Evolutionary conservation across 2,329 filamentous ascomycete species (phyloP).

Genomic region (Penicillium sp.): DNA sequence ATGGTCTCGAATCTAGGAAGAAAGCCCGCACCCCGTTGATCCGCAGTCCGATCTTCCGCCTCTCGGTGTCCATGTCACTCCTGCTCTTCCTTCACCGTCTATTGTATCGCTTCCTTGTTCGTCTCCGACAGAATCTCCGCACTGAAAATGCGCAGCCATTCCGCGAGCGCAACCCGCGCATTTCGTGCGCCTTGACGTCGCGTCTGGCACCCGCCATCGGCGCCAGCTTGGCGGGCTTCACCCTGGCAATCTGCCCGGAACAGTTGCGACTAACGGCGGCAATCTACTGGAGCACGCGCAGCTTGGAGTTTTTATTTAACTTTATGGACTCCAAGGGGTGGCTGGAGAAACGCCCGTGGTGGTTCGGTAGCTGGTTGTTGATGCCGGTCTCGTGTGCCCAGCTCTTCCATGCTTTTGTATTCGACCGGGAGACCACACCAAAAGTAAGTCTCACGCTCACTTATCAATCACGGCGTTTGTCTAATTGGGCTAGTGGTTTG

Average conservation of each 20-base stretch:
- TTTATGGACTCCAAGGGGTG: conserved; percentile 67
- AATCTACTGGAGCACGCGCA: conserved; percentile 73
- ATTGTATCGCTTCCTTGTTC: conserved; percentile 80
- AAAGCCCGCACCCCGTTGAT: conserved; percentile 39
- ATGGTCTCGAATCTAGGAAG: conserved; percentile 21
- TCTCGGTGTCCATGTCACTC: conserved; percentile 75
- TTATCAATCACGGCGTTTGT: neutral
- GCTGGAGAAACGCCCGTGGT: conserved; percentile 65
- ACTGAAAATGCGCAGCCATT: conserved; percentile 76
- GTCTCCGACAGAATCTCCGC: conserved; percentile 71
- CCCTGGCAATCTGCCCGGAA: conserved; percentile 68
- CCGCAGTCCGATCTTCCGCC: conserved; percentile 62
- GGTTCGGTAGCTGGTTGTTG: conserved; percentile 78
- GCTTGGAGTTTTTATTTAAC: conserved; percentile 83
- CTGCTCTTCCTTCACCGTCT: conserved; percentile 85
- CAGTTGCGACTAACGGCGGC: conserved; percentile 72
- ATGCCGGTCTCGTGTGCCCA: conserved; percentile 72
- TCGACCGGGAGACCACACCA: conserved; percentile 69
- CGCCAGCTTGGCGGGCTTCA: conserved; percentile 77
- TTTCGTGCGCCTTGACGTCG: conserved; percentile 70
- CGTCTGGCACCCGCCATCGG: conserved; percentile 82
- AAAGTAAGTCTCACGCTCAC: conserved; percentile 36
- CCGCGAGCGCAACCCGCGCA: conserved; percentile 71
- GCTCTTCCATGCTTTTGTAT: conserved; percentile 68
- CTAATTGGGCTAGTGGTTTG: conserved; percentile 45